These are phyloP conservation scores for Brasilioporus rufonigricans DNA, from an alignment of 768 basidiomycete species.

Conservation along the genomic window DNA sequence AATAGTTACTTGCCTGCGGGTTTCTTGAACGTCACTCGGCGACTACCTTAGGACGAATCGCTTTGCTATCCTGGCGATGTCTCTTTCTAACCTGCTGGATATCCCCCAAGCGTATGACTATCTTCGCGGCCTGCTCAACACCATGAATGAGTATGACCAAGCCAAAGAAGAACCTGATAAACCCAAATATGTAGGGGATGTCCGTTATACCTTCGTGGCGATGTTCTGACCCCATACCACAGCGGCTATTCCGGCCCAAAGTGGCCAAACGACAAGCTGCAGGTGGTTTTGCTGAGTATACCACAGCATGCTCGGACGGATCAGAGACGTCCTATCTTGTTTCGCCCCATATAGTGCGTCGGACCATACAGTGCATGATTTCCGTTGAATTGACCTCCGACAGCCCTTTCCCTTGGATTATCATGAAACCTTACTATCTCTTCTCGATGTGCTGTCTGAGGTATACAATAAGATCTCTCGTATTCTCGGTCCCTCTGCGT, in stretches of 20 bases:
- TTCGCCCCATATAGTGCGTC: conserved; percentile 69
- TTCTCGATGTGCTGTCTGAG: conserved; percentile 86
- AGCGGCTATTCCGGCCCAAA: conserved; percentile 63
- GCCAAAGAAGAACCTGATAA: conserved; percentile 52
- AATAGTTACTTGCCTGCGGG: background rate
- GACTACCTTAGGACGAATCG: conserved; percentile 61
- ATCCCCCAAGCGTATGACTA: conserved; percentile 79
- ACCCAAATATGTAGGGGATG: conserved; percentile 61
- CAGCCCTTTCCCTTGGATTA: conserved; percentile 92
- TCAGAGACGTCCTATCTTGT: conserved; percentile 69
- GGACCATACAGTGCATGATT: background rate
- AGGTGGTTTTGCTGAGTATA: conserved; percentile 57
- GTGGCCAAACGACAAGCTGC: conserved; percentile 49
- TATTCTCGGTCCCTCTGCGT: conserved; percentile 79
- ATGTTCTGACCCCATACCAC: conserved; percentile 14
- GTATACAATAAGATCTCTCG: conserved; percentile 85
- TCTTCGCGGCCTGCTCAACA: conserved; percentile 68
- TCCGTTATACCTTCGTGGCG: background rate
- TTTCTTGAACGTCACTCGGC: conserved; percentile 5
- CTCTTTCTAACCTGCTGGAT: conserved; percentile 77
- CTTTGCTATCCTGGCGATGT: conserved; percentile 85
- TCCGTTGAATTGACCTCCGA: conserved; percentile 5
- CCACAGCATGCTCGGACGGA: conserved; percentile 55
- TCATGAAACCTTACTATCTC: conserved; percentile 82
- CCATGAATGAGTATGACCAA: conserved; percentile 75